phyloP scores from a whole-genome alignment of 768 basidiomycete species.

The Pleurotus platypus region DNA sequence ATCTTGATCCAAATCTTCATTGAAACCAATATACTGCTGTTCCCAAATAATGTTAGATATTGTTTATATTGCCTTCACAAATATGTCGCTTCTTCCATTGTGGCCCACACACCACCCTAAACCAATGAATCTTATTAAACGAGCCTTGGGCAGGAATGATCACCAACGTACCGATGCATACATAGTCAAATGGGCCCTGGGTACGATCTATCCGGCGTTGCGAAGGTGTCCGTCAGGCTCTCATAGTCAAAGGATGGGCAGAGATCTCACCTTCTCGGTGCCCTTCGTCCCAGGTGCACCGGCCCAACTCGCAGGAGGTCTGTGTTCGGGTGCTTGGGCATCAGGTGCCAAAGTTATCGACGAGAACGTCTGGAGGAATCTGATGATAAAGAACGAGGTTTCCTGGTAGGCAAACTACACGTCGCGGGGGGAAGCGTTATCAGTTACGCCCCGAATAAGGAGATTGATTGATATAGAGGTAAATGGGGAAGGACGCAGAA shows the following conservation, averaged over 20 bases:
- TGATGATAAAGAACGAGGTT: conserved; percentile 50
- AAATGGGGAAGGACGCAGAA: not conserved
- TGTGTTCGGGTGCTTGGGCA: conserved; percentile 34
- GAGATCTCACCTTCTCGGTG: conserved; percentile 33
- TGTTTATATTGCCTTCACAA: not conserved
- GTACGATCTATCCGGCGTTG: conserved; percentile 12
- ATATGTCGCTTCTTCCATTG: conserved; percentile 4
- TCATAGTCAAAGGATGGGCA: conserved; percentile 13
- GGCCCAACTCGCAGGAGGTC: conserved; percentile 41
- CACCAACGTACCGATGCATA: conserved; percentile 36
- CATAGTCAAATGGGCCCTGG: conserved; percentile 51
- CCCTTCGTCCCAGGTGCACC: conserved; percentile 28
- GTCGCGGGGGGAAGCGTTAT: no score
- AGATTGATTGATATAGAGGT: no score
- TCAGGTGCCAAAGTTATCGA: conserved; percentile 38
- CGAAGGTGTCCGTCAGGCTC: conserved; percentile 41
- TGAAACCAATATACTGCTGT: not conserved
- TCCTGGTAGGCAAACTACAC: conserved; percentile 51
- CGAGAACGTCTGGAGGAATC: conserved; percentile 47
- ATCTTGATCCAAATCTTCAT: not conserved
- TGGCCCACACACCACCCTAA: conserved; percentile 3
- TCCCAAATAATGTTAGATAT: not conserved
- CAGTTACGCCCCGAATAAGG: no score
- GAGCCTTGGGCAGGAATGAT: not conserved
- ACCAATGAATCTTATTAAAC: not conserved